Evolutionary conservation across 1,284 basidiomycete genomes (phyloP), one percentile per base, ranked within the genome.

Genomic region (Cutaneotrichosporon arboriforme): DNA sequence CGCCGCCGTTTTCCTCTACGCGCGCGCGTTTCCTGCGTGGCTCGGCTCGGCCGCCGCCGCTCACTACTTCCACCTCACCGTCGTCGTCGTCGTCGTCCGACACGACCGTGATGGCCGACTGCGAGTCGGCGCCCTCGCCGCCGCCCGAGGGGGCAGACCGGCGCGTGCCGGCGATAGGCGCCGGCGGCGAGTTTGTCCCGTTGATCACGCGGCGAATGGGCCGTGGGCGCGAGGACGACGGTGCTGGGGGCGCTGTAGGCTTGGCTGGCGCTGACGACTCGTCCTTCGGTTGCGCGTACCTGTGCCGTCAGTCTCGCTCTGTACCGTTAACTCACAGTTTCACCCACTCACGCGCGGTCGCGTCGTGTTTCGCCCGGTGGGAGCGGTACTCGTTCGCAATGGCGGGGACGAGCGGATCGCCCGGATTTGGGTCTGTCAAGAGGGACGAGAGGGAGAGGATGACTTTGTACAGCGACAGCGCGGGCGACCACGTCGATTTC

Each of bases 391-490:
- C 75, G 71, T 90, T 85, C 35, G 90, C 76, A 20, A 78, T 77
- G 22, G 67, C 57, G 9, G 75, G 69, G 17, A 77, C 76, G 22
- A 79, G 72, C 1, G 78, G 78, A 70, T 97, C 92, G 74, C 93
- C 89, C 45, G 92, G 92, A 78, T 96, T 97, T 61, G 92, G 92
- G 73, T 97, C 93, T 46, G 90, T 94, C 68, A 97, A 78, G 86
- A 96, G 92, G 62, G 93, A 96, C 66, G 90, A 94, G 70, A 97
- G 93, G 68, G 90, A 94, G 66, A 96, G 81, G 35, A 97, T 74
- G 31, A 96, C 91, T 77, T 93, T 93, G 80, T 88, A 91, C 38
- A 93, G 78, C 2, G 89, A 91, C 31, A 93, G 76, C 1, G 90
- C 90, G 2, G 90, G 90, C 0, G 88, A 90, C 90, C 90, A 93